A percentile compares a stretch with the other conserved stretches of the same genome.
phyloP scores from a whole-genome alignment of 176 grass and related monocot genomes.

The Hsuehochloa calcarea region DNA sequence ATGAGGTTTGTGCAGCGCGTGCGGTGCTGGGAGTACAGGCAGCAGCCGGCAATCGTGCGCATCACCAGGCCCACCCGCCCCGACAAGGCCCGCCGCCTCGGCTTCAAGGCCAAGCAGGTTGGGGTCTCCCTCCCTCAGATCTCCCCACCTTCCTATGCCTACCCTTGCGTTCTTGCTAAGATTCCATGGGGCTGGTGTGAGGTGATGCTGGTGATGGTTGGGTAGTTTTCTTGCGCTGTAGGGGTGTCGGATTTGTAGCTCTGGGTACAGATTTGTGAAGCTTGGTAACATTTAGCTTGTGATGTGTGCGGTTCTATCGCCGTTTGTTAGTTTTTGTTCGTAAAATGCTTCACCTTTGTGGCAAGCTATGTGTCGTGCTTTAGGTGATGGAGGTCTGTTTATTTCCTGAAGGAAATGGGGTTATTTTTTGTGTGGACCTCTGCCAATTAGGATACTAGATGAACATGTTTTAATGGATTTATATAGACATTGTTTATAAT shows the following conservation, averaged over 20 bases:
- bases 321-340: neutral
- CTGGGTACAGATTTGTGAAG: neutral
- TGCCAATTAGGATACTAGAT: too few relatives aligned
- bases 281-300: neutral
- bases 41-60: conserved; percentile 63
- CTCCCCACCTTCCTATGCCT: neutral
- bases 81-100: conserved; percentile 82
- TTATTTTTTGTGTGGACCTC: neutral
- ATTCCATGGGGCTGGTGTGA: neutral
- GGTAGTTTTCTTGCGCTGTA: neutral
- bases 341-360: too few relatives aligned
- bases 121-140: neutral
- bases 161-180: too few relatives aligned
- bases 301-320: neutral
- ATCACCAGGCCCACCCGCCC: conserved; percentile 64
- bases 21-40: conserved; percentile 75
- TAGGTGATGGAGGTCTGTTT: neutral
- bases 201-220: neutral
- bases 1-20: conserved; percentile 79
- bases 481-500: neutral
- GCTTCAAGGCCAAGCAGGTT: conserved; percentile 91
- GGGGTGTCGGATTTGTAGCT: neutral
- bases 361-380: neutral
- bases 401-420: neutral
- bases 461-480: neutral